Conservation (phyloP, 179 eudicot species). For the Gypsophila paniculata region DNA sequence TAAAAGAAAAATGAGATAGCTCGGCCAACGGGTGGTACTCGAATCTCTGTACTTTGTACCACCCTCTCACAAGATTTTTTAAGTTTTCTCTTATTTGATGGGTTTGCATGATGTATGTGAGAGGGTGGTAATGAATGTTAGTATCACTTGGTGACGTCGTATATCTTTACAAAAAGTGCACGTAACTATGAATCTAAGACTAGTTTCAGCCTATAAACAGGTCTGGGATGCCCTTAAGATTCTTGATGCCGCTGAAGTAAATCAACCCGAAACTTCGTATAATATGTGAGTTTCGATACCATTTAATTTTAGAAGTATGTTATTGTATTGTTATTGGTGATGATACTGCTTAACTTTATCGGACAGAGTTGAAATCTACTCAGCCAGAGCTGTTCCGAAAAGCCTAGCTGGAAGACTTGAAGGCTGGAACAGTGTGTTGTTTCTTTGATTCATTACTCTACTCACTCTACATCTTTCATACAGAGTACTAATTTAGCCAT, state of each 20-base stretch:
- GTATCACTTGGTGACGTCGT: background rate
- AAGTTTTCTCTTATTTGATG: no score
- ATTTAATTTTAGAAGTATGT: background rate
- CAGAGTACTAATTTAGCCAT: no score
- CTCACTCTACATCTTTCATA: background rate
- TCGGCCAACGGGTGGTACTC: no score
- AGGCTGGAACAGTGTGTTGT: constrained; percentile 55
- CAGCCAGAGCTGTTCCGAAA: constrained; percentile 42
- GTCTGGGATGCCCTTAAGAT: constrained; percentile 60
- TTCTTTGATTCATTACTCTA: constrained; percentile 1
- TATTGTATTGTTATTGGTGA: constrained; percentile 1
- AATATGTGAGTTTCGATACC: constrained; percentile 32
- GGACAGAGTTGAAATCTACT: constrained; percentile 53
- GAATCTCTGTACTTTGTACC: no score
- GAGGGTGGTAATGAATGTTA: background rate
- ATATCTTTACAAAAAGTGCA: background rate
- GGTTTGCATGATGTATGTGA: no score
- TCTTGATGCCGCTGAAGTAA: constrained; percentile 52
- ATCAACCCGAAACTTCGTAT: constrained; percentile 37
- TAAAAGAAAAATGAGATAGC: no score
- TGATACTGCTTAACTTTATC: constrained; percentile 10
- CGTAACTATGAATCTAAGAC: constrained; percentile 8
- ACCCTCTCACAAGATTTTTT: background rate
- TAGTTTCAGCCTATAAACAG: constrained; percentile 24
- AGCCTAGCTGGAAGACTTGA: constrained; percentile 47